phyloP scores from a whole-genome alignment of 345 rosid species.

The Brassica cretica region DNA sequence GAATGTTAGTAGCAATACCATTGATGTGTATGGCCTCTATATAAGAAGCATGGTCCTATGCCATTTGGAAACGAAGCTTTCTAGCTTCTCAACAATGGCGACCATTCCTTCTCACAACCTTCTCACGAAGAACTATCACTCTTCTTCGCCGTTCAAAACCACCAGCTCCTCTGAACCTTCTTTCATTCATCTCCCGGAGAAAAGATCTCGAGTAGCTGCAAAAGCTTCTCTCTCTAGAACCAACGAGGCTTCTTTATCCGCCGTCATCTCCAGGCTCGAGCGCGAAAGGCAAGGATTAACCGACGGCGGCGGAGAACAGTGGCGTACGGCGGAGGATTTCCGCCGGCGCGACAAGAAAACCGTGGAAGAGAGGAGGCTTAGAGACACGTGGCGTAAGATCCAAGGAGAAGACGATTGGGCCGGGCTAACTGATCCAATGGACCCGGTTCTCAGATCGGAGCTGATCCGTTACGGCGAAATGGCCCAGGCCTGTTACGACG shows the following conservation, averaged over 20 bases:
- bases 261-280: conserved; percentile 42
- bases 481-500: conserved; percentile 86
- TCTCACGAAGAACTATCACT: conserved; percentile 17
- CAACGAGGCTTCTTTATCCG: conserved; percentile 42
- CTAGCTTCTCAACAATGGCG: conserved; percentile 46
- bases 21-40: background rate
- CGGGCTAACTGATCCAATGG: conserved; percentile 73
- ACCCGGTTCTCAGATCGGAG: conserved; percentile 72
- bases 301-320: conserved; percentile 10
- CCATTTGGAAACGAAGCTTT: conserved; percentile 15
- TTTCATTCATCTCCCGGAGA: conserved; percentile 12
- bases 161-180: conserved; percentile 18
- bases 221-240: conserved; percentile 39
- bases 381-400: conserved; percentile 65
- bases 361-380: conserved; percentile 40
- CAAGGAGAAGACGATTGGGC: conserved; percentile 82
- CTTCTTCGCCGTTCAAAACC: background rate
- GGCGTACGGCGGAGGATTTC: conserved; percentile 36
- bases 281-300: conserved; percentile 28
- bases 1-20: background rate
- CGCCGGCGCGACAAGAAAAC: conserved; percentile 27
- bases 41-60: background rate
- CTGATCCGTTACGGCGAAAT: conserved; percentile 87
- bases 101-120: conserved; percentile 37
- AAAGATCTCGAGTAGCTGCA: conserved; percentile 4